Percentiles rank a stretch among this genome's conserved stretches.
Evolutionary conservation across 2,329 filamentous ascomycete species (phyloP).

Genomic region (Mollisia scopiformis): DNA sequence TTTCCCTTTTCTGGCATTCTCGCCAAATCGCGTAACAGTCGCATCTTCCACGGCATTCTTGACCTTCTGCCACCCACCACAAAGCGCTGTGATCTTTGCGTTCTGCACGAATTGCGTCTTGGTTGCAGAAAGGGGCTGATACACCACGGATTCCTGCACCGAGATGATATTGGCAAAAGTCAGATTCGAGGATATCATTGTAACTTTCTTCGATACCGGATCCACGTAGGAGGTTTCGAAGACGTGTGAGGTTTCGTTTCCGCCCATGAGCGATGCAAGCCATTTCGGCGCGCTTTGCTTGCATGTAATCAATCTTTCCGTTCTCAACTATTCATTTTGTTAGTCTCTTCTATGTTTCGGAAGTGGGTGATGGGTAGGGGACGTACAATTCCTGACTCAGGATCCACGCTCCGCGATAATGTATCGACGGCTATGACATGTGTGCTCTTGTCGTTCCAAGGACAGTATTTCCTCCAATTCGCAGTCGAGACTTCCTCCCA

Average conservation of each 20-base stretch:
- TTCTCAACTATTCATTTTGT: slow-evolving; percentile 56
- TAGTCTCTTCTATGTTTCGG: not conserved
- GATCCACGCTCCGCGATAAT: slow-evolving; percentile 70
- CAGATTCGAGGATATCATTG: slow-evolving; percentile 95
- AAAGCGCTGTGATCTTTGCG: slow-evolving; percentile 90
- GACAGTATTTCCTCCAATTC: slow-evolving; percentile 99
- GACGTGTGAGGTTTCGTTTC: slow-evolving; percentile 81
- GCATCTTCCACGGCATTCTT: slow-evolving; percentile 96
- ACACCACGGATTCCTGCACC: slow-evolving; percentile 91
- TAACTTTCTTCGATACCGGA: slow-evolving; percentile 79
- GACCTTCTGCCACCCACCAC: slow-evolving; percentile 96
- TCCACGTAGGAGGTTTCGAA: slow-evolving; percentile 97
- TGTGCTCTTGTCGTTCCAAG: slow-evolving; percentile 98
- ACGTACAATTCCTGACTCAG: slow-evolving; percentile 67
- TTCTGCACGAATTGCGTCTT: slow-evolving; percentile 85
- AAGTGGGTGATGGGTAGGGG: not conserved
- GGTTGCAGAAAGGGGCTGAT: slow-evolving; percentile 63
- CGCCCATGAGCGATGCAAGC: slow-evolving; percentile 79
- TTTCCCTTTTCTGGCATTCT: slow-evolving; percentile 87
- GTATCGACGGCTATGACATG: slow-evolving; percentile 97
- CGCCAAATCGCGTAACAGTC: slow-evolving; percentile 83
- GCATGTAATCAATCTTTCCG: slow-evolving; percentile 69
- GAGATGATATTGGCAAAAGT: slow-evolving; percentile 89
- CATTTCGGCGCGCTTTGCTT: slow-evolving; percentile 74
- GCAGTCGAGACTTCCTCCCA: slow-evolving; percentile 98